phyloP scores from a whole-genome alignment of 352 stramenopile genomes.

The Pythium myriotylum region DNA sequence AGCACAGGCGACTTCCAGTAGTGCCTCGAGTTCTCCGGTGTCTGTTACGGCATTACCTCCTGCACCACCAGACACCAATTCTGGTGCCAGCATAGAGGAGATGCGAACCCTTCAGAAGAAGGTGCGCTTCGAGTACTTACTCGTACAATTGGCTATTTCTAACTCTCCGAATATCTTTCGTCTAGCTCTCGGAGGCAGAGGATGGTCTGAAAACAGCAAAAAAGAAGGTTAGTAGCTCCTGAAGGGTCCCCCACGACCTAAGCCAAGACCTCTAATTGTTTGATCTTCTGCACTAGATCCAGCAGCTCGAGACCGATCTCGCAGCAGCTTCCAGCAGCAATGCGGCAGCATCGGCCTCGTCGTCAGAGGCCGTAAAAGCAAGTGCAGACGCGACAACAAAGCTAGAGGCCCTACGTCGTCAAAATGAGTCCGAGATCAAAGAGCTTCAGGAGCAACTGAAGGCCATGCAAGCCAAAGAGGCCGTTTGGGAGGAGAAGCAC shows the following conservation, averaged over 20 bases:
- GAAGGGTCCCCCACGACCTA: no score
- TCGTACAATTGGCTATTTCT: background rate
- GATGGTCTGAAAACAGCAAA: slow-evolving; percentile 30
- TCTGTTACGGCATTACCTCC: slow-evolving; percentile 15
- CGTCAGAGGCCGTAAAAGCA: slow-evolving; percentile 38
- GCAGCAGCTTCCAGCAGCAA: slow-evolving; percentile 29
- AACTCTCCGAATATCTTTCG: background rate
- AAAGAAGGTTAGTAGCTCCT: slow-evolving; percentile 46
- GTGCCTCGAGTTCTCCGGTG: background rate
- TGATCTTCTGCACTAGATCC: slow-evolving; percentile 37
- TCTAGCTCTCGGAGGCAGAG: slow-evolving; percentile 20
- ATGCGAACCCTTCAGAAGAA: slow-evolving; percentile 56
- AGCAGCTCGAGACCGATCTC: slow-evolving; percentile 63
- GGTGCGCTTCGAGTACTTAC: slow-evolving; percentile 25
- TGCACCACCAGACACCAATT: slow-evolving; percentile 22
- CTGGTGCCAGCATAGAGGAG: slow-evolving; percentile 34
- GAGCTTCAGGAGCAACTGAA: slow-evolving; percentile 64
- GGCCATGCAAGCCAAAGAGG: slow-evolving; percentile 45
- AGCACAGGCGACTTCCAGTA: slow-evolving; percentile 8
- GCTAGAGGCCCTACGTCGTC: slow-evolving; percentile 46
- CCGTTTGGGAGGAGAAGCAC: slow-evolving; percentile 64
- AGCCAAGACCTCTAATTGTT: no score
- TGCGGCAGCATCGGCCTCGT: slow-evolving; percentile 32
- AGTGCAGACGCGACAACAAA: slow-evolving; percentile 33
- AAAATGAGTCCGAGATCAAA: slow-evolving; percentile 38